Evolutionary conservation across 192 early-diverging fungal genomes (phyloP).

Genomic region (Podila verticillata): DNA sequence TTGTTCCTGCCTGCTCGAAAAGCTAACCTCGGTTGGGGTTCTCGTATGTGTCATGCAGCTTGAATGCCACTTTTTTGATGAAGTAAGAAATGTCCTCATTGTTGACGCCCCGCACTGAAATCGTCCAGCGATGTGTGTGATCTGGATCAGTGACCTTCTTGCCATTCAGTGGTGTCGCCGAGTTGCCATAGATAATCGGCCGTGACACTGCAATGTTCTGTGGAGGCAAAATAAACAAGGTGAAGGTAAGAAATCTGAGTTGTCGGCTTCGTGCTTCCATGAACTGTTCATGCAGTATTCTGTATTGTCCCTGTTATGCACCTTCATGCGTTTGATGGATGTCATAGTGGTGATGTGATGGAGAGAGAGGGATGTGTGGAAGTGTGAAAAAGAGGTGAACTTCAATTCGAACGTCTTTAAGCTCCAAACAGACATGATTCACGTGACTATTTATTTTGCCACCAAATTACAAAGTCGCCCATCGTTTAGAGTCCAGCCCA

Average conservation of each 20-base stretch:
- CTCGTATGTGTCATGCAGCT: constrained; percentile 94
- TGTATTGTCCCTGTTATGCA: neutral
- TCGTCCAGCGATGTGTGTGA: constrained; percentile 97
- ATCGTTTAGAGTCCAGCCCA: neutral
- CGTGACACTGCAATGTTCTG: constrained; percentile 73
- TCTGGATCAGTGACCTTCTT: constrained; percentile 74
- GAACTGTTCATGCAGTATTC: neutral
- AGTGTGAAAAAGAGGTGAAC: neutral
- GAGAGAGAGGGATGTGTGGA: neutral
- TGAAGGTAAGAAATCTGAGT: neutral
- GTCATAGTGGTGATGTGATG: constrained; percentile 9
- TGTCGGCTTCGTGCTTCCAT: neutral
- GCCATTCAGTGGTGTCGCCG: constrained; percentile 74
- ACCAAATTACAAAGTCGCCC: neutral
- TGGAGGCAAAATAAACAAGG: neutral
- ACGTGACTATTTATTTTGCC: neutral
- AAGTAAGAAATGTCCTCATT: constrained; percentile 88
- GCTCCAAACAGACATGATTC: neutral
- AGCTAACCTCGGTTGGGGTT: constrained; percentile 73
- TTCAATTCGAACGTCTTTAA: too few relatives aligned
- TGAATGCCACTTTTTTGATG: constrained; percentile 92
- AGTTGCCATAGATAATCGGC: constrained; percentile 91
- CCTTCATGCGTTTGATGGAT: constrained; percentile 32
- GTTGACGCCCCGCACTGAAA: constrained; percentile 86
- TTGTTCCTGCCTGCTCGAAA: too few relatives aligned